Evolutionary conservation across 257 asterid genomes (phyloP), one percentile per base, ranked within the genome.

Genomic region (Capsicum baccatum): DNA sequence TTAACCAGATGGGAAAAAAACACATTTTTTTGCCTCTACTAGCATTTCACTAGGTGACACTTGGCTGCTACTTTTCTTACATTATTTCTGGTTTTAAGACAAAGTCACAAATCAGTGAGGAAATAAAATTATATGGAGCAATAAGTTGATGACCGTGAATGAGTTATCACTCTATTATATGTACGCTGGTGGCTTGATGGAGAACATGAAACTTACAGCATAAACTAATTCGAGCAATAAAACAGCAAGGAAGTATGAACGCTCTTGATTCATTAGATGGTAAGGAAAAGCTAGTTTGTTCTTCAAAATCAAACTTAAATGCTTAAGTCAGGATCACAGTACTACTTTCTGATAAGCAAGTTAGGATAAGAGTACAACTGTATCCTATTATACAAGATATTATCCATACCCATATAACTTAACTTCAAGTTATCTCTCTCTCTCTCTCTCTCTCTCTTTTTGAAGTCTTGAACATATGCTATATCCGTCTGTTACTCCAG

Each of bases 71-170:
- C n/a, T 64, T 64, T 64, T 12, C 71, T 64, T 66, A 67, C 55
- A 39, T 39, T 0, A 39, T 42, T 39, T 26, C 54, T 76, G 63
- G 64, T 76, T 16, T 26, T 26, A 14, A 52, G n/a, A 52, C 64
- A 16, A 52, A 52, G 15, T 13, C 44, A 39, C 44, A 26, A 26
- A 26, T 26, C 54, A 7, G 54, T 48, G 71, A 66, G 71, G 71
- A 66, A 71, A 47, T 19, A 73, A 9, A 73, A 47, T 73, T 10
- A 11, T 47, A 71, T n/a, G 79, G 58, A 71, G 79, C 39, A 71
- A 47, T 9, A 71, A 71, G 79, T 47, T 71, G 79, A 47, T 19
- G 58, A n/a, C 79, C 1, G 6, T 47, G 79, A 71, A n/a, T 71
- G 58, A n/a, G 10, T 71, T 71, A 71, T 5, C 10, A n/a, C 6